These are phyloP conservation scores for Pelargonium nanum DNA, from an alignment of 345 rosid genomes.

Conservation along the genomic window DNA sequence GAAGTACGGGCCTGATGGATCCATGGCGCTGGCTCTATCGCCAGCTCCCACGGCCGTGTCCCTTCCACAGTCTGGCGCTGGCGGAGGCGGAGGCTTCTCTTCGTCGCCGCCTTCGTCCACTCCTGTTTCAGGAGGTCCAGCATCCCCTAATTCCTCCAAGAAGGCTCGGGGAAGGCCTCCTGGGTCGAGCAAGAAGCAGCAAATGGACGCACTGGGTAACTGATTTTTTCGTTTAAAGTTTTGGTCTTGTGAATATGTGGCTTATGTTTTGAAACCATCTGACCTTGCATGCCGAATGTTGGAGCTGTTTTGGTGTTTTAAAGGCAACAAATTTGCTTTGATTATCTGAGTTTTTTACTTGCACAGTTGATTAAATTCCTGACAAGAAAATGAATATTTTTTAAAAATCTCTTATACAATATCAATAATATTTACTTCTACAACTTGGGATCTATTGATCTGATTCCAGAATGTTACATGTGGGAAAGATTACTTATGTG, in stretches of 20 bases:
- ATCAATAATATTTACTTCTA: not conserved
- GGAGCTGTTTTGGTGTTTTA: not conserved
- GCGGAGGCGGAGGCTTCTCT: constrained; percentile 6
- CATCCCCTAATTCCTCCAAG: constrained; percentile 36
- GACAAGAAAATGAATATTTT: not conserved
- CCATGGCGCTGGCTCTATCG: constrained; percentile 30
- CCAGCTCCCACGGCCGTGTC: constrained; percentile 16
- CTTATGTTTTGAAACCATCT: not conserved
- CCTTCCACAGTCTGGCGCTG: constrained; percentile 6
- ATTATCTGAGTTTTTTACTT: not conserved
- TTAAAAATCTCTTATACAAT: not conserved
- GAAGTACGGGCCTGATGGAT: constrained; percentile 56
- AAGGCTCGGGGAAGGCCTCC: constrained; percentile 82
- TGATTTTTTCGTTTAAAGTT: not conserved
- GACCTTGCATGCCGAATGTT: not conserved
- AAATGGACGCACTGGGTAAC: constrained; percentile 47
- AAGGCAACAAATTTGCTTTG: constrained; percentile 8
- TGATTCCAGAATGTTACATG: not conserved
- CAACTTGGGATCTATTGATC: not conserved
- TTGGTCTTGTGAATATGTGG: not conserved
- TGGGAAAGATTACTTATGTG: not conserved
- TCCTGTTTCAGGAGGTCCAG: constrained; percentile 16
- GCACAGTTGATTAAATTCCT: not conserved
- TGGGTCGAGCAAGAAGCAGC: constrained; percentile 62
- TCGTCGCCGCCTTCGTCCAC: constrained; percentile 15